Evolutionary conservation across 2,329 filamentous ascomycete species (phyloP), one percentile per base, ranked within the genome.

Genomic region (Sporothrix globosa): DNA sequence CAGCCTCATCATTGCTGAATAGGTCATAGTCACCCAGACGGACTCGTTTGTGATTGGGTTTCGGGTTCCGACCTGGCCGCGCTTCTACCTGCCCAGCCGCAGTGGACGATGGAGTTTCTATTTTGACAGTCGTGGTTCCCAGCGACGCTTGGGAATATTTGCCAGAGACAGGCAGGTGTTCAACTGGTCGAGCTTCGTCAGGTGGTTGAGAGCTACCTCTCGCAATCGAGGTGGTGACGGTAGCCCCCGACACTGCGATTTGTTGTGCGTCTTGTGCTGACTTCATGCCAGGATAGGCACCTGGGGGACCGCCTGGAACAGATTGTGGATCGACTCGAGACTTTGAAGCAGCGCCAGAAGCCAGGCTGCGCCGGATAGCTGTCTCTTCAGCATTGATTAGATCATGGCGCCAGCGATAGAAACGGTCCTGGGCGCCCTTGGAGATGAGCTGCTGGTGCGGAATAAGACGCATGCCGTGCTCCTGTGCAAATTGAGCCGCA

Each of bases 401-500:
- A 75, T 97, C 94, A 24, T 88, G 84, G 67, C 83, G 83, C 96
- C 96, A 99, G 71, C 89, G 88, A 58, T 88, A 77, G 82, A 91
- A 98, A 54, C 96, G 90, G 71, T 96, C 91, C 73, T 86, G 85
- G 21, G 96, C 91, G 73, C 89, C 91, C 68, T 86, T 89, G 3
- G 95, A 96, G n/a, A 97, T 85, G 21, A 99, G 83, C 56, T 84
- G 85, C 56, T 96, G 91, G 75, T 93, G 89, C 6, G 89, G 86
- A n/a, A 93, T 84, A 13, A 92, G 83, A 0, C 86, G 82, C 77
- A 98, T 88, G 10, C 92, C 90, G 74, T 93, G 87, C 71, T 95
- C 89, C 72, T 87, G 87, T 0, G 95, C 96, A 80, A 96, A 99
- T n/a, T 91, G 87, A 56, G 87, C 90, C 19, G 96, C 96, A 13